Base-by-base conservation (phyloP, 352 stramenopile species). In the Hyaloperonospora brassicae region DNA sequence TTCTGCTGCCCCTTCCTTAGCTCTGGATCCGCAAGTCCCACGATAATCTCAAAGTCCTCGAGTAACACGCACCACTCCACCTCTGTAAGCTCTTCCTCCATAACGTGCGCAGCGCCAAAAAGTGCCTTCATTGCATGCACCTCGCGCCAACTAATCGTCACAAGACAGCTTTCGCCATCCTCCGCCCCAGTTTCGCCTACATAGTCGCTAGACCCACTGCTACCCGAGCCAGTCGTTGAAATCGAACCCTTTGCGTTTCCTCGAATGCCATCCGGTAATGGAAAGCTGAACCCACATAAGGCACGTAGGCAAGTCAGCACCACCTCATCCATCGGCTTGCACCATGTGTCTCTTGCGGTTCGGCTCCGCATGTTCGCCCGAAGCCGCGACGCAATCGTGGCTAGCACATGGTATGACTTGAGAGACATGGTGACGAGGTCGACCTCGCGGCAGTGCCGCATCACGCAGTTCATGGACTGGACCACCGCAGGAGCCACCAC, bases 41-140 rank as follows among this genome's bases (percentile, higher is more conserved):
- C 80, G 43, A 90, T 72, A 38, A 91, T 87, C 50, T 93, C 84
- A 53, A 93, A 91, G 0, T 73, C 79, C 30, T 91, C 77, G 3
- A 93, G 61, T 7, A 93, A 47, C 14, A 79, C 61, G 43, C 74
- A 86, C 84, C 84, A 93, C 51, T 91, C 84, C 34, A 66, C 59
- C 58, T 86, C 69, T 2, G 73, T 74, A 25, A 93, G 67, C 36
- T 93, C 81, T 59, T 91, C 76, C 35, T 89, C 79, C 81, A 93
- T 93, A 31, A 90, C 86, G 44, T 93, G 84, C 13, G 83, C 82
- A 13, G 84, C 77, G 21, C 77, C 79, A 47, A 90, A 91, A 14
- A 93, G 62, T 10, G 81, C 78, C 53, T 93, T 93, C 84, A 93
- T 93, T n/a, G 84, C 84, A 39, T 91, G 84, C 27, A 93, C 78